phyloP scores from a whole-genome alignment of 768 basidiomycete species.

The Calocybe gangraenosa region DNA sequence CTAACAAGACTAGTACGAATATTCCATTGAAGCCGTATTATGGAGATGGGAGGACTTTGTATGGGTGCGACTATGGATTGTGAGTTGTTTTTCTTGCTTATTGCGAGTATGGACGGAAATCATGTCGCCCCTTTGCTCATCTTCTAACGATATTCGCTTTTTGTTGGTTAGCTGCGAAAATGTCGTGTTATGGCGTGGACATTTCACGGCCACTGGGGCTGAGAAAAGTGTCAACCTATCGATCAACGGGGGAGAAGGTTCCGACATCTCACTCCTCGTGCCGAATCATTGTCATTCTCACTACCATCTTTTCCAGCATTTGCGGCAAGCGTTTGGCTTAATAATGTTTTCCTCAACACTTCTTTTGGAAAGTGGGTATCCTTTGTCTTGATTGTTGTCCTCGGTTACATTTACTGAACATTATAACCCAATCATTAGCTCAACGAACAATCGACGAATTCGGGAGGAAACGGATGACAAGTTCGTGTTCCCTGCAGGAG shows the following conservation, averaged over 20 bases:
- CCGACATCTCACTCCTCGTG: conserved; percentile 4
- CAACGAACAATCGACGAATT: conserved; percentile 58
- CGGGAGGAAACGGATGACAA: conserved; percentile 65
- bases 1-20: conserved; percentile 71
- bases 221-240: conserved; percentile 69
- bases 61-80: conserved; percentile 88
- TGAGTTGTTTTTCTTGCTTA: conserved; percentile 29
- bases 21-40: conserved; percentile 66
- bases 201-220: conserved; percentile 59
- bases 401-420: background rate
- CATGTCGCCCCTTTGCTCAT: background rate
- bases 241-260: conserved; percentile 79
- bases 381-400: no score
- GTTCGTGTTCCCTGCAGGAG: conserved; percentile 57
- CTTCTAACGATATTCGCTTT: background rate
- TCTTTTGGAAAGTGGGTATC: conserved; percentile 66
- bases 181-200: conserved; percentile 76
- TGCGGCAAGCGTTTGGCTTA: conserved; percentile 80
- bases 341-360: conserved; percentile 65
- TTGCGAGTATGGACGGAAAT: background rate
- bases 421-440: conserved; percentile 32
- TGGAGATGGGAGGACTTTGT: conserved; percentile 74
- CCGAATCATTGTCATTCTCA: background rate
- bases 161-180: conserved; percentile 73
- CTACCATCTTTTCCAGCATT: conserved; percentile 47